Evolutionary conservation across 2,329 filamentous ascomycete genomes (phyloP), one percentile per base, ranked within the genome.

Genomic region (Penicillium sp.): DNA sequence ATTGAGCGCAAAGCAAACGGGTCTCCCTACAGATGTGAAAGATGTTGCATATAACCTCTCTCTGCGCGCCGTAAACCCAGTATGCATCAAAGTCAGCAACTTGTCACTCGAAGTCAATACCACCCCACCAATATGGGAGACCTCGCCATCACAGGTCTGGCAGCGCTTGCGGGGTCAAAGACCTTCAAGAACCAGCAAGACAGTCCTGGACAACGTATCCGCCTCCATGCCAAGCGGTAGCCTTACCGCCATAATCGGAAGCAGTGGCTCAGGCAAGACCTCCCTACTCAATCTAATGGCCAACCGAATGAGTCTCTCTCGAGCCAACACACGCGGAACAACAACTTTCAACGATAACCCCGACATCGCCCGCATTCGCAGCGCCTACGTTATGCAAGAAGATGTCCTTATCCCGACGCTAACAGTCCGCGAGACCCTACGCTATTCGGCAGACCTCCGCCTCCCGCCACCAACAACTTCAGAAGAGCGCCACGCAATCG

Each of bases 191-290:
- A 51, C 58, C 6, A 52, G 64, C 44, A 77, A 76, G 57, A 66
- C 64, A 6, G 78, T 89, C 10, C 69, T 89, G 9, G 72, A 82
- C 45, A 77, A 78, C 28, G 78, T 88, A 40, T 78, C 77, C 55
- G 83, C 83, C 2, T 76, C 80, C 22, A 77, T 88, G 63, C 73
- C 75, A 3, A 76, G 79, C 7, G 84, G 85, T 3, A 84, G 80
- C 3, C 67, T 90, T 35, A 88, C 84, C 0, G 85, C 85, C 8
- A 88, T 89, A 46, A 81, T 89, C 50, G 85, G 85, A 9, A 84
- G 84, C 3, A 84, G 82, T 60, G 85, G 85, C 19, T 84, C 81
- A 2, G 85, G 85, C 0, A 88, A 88, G 69, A 86, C 83, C 3
- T 84, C 82, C 0, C 68, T 86, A 50, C 71, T 89, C 31, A 89